Evolutionary conservation across 176 grass and related monocot species (phyloP).

Genomic region (Oryza glaberrima): DNA sequence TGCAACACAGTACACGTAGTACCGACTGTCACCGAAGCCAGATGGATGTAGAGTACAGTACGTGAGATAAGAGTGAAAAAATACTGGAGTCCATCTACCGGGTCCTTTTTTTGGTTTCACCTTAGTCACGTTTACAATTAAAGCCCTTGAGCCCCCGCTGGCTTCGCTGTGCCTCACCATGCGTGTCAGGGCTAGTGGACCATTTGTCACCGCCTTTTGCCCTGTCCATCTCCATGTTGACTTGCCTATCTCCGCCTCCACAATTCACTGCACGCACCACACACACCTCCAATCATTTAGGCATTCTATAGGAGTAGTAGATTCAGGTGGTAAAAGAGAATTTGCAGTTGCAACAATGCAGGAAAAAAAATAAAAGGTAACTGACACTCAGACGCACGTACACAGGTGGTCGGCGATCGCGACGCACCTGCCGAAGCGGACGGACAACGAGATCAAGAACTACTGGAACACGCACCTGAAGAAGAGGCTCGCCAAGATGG

Average conservation of each 20-base stretch:
- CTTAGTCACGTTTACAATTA: constrained; percentile 45
- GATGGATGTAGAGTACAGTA: neutral
- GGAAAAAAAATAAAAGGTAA: neutral
- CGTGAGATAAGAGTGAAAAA: neutral
- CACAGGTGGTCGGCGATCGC: constrained; percentile 80
- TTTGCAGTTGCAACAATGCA: too few relatives aligned
- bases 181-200: constrained; percentile 41
- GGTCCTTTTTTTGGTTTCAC: neutral
- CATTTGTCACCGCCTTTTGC: constrained; percentile 32
- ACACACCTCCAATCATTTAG: constrained; percentile 47
- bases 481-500: constrained; percentile 80
- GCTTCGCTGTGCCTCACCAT: constrained; percentile 36
- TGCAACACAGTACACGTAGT: neutral
- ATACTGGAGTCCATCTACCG: neutral
- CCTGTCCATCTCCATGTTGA: constrained; percentile 42
- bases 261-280: constrained; percentile 32
- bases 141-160: constrained; percentile 29
- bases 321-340: neutral
- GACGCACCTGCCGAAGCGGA: constrained; percentile 76
- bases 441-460: constrained; percentile 92
- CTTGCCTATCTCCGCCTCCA: constrained; percentile 22
- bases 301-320: neutral
- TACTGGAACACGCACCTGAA: constrained; percentile 93
- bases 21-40: neutral
- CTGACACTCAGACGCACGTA: neutral